These are phyloP conservation scores for Taxillus chinensis DNA, from an alignment of 164 flowering plant species.

Conservation along the genomic window DNA sequence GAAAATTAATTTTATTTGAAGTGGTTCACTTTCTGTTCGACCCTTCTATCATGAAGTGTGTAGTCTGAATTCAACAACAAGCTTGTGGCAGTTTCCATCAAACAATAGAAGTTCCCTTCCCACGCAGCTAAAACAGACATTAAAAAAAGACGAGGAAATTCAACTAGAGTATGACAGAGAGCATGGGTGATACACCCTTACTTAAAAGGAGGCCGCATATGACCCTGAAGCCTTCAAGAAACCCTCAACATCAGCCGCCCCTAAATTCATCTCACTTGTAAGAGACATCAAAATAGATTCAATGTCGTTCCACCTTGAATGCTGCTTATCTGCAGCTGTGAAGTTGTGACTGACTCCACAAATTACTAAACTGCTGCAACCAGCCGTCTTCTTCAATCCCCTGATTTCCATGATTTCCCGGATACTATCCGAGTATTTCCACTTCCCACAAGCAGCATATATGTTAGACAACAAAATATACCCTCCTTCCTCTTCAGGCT, in stretches of 20 bases:
- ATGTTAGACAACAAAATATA: slow-evolving; percentile 36
- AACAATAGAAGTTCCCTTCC: too few species aligned
- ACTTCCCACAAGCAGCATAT: slow-evolving; percentile 35
- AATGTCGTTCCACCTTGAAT: slow-evolving; percentile 27
- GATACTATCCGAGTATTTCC: slow-evolving; percentile 28
- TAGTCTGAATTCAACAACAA: too few species aligned
- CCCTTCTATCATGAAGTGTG: too few species aligned
- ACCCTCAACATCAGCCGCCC: background rate
- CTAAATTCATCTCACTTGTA: slow-evolving; percentile 22
- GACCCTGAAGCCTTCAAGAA: too few species aligned
- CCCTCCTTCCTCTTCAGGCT: slow-evolving; percentile 47
- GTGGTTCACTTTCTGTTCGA: too few species aligned
- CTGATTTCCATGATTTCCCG: slow-evolving; percentile 37
- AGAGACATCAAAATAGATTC: slow-evolving; percentile 15
- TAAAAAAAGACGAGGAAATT: too few species aligned
- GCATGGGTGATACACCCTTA: too few species aligned
- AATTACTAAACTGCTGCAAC: slow-evolving; percentile 36
- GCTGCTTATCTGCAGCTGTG: slow-evolving; percentile 34
- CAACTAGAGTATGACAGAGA: too few species aligned
- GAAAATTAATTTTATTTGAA: too few species aligned
- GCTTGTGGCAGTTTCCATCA: too few species aligned
- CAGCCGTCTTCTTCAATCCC: slow-evolving; percentile 46
- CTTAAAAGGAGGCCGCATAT: too few species aligned
- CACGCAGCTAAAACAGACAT: too few species aligned
- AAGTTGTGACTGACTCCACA: slow-evolving; percentile 30